Base-by-base conservation (phyloP, 2,329 filamentous ascomycete species). In the Monosporascus sp. region DNA sequence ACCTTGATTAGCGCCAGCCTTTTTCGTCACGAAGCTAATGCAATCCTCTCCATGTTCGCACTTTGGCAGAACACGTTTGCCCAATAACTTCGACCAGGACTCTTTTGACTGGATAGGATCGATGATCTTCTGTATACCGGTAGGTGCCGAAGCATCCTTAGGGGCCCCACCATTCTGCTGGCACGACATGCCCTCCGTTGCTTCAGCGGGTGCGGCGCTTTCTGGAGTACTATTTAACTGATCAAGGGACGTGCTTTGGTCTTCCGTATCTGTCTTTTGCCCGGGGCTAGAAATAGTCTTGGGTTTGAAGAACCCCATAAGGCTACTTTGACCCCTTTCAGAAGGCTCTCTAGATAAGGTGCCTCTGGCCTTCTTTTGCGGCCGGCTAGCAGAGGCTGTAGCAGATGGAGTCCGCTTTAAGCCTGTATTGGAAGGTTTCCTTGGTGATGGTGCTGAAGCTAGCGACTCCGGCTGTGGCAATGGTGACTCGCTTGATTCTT, bases 21-120 rank as follows among this genome's bases (percentile, higher is more conserved):
- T 97, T 74, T 93, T 97, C 1, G 92, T 96, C 18, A 86, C 80
- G 50, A 93, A 74, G 59, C 80, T 89, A 58, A 91, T 88, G 70
- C 94, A 97, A 3, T 89, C 88, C 63, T 97, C 92, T 51, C 84
- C 78, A 65, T 99, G 94, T 48, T 97, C 91, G 67, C 94, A 99
- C 53, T 80, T 81, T 1, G 94, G 94, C 1, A 83, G 78, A 1
- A 82, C 74, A 53, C 88, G 85, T 68, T 87, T 91, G 17, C 86
- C 82, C 57, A 97, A 86, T 15, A 97, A 77, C 66, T 87, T 91
- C 5, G 84, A 86, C 94, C 94, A 97, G 22, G 87, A 87, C 65
- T 94, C 87, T 67, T 90, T 93, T 46, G 81, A 81, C 56, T 82
- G 78, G 49, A 91, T 83, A 0, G 87, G 86, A 60, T 92, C 88